Percentiles rank a stretch among this genome's conserved stretches.
Conservation (phyloP, 2,329 filamentous ascomycete genomes). For the Mollisiaceae sp. region DNA sequence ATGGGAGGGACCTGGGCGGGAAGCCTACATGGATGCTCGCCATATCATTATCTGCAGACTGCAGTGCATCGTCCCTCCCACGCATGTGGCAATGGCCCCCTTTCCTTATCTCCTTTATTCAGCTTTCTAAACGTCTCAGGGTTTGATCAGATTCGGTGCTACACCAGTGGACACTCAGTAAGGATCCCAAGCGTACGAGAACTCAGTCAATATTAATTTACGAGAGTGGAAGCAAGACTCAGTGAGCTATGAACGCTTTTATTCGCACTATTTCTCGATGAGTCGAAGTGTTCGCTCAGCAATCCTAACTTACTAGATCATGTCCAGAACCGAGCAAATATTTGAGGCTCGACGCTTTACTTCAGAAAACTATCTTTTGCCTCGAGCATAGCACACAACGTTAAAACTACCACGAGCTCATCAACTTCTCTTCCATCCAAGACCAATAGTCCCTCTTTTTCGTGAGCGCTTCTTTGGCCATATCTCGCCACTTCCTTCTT, state of each 20-base stretch:
- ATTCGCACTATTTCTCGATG: not conserved
- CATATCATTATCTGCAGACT: no score
- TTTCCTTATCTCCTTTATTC: no score
- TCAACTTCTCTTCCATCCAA: slow-evolving; percentile 19
- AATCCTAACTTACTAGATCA: not conserved
- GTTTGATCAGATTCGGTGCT: no score
- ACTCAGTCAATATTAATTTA: not conserved
- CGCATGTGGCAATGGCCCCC: no score
- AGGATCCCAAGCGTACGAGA: not conserved
- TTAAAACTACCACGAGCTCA: slow-evolving; percentile 22
- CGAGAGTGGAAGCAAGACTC: not conserved
- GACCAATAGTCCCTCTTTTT: slow-evolving; percentile 21
- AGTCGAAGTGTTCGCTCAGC: not conserved
- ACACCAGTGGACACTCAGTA: not conserved
- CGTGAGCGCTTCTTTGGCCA: slow-evolving; percentile 15
- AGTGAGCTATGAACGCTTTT: not conserved
- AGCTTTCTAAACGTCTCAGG: no score
- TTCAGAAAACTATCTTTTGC: slow-evolving; percentile 21
- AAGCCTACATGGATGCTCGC: no score
- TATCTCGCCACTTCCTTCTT: slow-evolving; percentile 23
- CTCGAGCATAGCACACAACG: slow-evolving; percentile 22
- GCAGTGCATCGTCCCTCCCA: no score
- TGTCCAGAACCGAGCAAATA: not conserved
- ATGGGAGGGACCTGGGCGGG: not conserved
- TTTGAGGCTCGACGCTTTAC: not conserved